Evolutionary conservation across 2,329 filamentous ascomycete genomes (phyloP), one percentile per base, ranked within the genome.

Genomic region (Epichloe coenophiala): DNA sequence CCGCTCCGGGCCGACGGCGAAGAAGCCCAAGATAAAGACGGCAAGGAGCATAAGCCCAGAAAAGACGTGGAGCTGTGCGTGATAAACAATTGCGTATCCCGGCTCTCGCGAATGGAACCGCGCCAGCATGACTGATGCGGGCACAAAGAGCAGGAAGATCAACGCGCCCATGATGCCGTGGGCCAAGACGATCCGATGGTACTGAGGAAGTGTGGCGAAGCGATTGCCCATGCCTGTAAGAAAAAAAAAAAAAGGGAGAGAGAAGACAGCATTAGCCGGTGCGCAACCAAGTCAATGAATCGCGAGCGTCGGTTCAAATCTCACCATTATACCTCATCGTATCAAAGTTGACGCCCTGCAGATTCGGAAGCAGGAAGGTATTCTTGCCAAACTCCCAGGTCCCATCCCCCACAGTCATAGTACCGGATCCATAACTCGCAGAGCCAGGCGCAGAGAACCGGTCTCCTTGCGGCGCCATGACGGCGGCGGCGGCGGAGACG

Each of bases 271-370:
- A 37, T 50, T 42, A 46, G 42, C 13, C 11, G n/a, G 35, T 12
- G 33, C 5, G 5, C 36, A 43, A 23, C 11, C 5, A 8, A 3
- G 7, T 33, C 4, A 21, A n/a, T 35, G 21, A 31, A 21, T 33
- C 21, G 9, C 27, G 36, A 31, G 9, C 19, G 11, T 4, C 9
- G 5, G 38, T 27, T 33, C 36, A 45, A 17, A 42, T 31, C 43
- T 43, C 69, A 88, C 85, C 87, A 76, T 93, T 93, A 68, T 88
- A 89, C 63, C 77, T 81, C 81, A 87, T 90, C 5, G 86, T 90
- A 47, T 83, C 84, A 64, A 88, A 87, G 63, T 89, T 87, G 56
- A 88, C 68, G 8, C 85, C 86, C 59, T 83, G 73, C 44, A 93
- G 70, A 61, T 89, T 89, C 37, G 87, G 87, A 48, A 93, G 69